Evolutionary conservation across 2,329 filamentous ascomycete species (phyloP).

Genomic region (Lasiodiplodia sp.): DNA sequence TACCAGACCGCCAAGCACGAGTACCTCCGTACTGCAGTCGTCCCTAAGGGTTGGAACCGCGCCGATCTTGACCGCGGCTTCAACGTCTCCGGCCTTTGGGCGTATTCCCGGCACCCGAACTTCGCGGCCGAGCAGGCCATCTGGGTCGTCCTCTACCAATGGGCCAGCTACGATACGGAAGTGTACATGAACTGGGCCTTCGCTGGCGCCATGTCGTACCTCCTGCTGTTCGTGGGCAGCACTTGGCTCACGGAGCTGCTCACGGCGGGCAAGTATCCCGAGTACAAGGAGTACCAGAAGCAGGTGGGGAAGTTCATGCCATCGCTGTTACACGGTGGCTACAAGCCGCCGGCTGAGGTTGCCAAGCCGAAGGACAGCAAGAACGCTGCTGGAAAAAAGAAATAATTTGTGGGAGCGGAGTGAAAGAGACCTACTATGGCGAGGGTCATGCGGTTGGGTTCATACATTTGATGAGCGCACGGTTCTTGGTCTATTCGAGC

Average conservation of each 20-base stretch:
- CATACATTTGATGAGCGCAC: background rate
- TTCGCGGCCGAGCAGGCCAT: slow-evolving; percentile 91
- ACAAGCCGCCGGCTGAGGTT: background rate
- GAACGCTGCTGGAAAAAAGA: background rate
- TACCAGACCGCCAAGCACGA: slow-evolving; percentile 82
- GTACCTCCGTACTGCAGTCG: slow-evolving; percentile 76
- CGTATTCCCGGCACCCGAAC: slow-evolving; percentile 90
- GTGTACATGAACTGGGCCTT: slow-evolving; percentile 80
- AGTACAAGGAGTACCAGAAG: slow-evolving; percentile 84
- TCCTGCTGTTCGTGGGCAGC: slow-evolving; percentile 87
- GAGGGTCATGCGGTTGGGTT: background rate
- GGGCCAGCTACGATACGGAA: slow-evolving; percentile 78
- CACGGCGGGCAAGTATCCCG: slow-evolving; percentile 81
- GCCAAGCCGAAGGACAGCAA: background rate
- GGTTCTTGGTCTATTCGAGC: background rate
- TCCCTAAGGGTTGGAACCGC: slow-evolving; percentile 69
- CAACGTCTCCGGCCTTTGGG: slow-evolving; percentile 82
- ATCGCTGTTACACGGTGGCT: background rate
- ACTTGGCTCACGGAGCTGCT: slow-evolving; percentile 87
- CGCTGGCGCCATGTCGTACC: slow-evolving; percentile 71
- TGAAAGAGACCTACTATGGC: background rate
- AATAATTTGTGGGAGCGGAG: background rate
- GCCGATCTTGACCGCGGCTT: slow-evolving; percentile 91
- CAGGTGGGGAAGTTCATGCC: slow-evolving; percentile 87
- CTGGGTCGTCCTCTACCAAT: slow-evolving; percentile 88